Percentiles rank a stretch among this genome's conserved stretches.
These are phyloP conservation scores for Desmodesmus armatus DNA, from an alignment of 139 green algal species.

Conservation along the genomic window DNA sequence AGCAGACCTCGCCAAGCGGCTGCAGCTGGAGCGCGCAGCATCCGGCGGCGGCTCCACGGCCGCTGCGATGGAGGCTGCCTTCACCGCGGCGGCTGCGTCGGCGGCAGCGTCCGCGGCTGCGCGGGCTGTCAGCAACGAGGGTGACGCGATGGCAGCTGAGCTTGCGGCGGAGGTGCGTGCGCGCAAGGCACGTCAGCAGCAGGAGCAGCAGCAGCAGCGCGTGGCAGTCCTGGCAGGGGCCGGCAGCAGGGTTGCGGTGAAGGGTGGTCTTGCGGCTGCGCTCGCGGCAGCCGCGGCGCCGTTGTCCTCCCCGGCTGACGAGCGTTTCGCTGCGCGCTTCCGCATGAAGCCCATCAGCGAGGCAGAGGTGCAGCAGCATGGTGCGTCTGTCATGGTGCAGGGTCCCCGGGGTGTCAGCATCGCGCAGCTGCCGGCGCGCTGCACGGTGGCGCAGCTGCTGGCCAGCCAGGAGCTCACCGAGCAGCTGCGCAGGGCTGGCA, in stretches of 20 bases:
- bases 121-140: not conserved
- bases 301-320: conserved; percentile 23
- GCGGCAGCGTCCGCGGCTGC: not conserved
- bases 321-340: conserved; percentile 32
- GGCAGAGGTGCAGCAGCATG: conserved; percentile 24
- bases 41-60: not conserved
- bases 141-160: conserved; percentile 10
- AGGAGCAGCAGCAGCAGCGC: not conserved
- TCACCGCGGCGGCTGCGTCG: not conserved
- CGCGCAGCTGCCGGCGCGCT: conserved; percentile 25
- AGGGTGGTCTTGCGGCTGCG: not conserved
- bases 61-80: not conserved
- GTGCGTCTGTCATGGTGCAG: conserved; percentile 16
- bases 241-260: not conserved
- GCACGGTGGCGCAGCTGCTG: conserved; percentile 36
- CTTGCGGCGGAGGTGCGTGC: not conserved
- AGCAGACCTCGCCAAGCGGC: conserved; percentile 6
- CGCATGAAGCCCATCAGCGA: conserved; percentile 43
- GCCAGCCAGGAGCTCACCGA: conserved; percentile 4
- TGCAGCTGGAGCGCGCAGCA: not conserved
- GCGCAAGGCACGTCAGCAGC: too few species aligned
- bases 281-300: not conserved
- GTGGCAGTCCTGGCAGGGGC: not conserved
- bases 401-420: conserved; percentile 34
- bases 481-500: conserved; percentile 16